Evolutionary conservation across 2,329 filamentous ascomycete species (phyloP).

Genomic region (Aureobasidium sp.): DNA sequence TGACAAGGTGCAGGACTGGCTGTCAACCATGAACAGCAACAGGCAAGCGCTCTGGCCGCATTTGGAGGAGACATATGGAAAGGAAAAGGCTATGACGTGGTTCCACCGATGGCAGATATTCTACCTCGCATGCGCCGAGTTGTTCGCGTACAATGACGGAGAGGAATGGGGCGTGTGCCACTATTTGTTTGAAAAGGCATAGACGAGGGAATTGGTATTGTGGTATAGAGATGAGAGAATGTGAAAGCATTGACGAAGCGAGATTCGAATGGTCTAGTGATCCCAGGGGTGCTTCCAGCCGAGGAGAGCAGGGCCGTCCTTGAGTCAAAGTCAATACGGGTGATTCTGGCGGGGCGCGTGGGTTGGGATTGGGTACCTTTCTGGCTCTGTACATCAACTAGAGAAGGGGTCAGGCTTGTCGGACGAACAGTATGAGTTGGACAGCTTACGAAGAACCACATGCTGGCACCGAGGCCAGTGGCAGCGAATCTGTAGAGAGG

Average conservation of each 20-base stretch:
- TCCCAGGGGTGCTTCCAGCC: constrained; percentile 98
- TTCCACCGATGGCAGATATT: constrained; percentile 66
- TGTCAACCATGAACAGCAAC: constrained; percentile 50
- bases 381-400: constrained; percentile 85
- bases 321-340: constrained; percentile 44
- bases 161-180: constrained; percentile 62
- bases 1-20: constrained; percentile 45
- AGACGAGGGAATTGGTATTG: constrained; percentile 13
- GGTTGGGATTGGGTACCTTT: constrained; percentile 8
- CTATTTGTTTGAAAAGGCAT: constrained; percentile 55
- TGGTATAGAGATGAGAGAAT: constrained; percentile 1
- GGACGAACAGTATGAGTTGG: background rate
- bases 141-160: constrained; percentile 58
- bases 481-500: constrained; percentile 77
- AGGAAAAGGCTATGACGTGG: constrained; percentile 52
- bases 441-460: constrained; percentile 94
- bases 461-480: constrained; percentile 82
- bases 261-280: constrained; percentile 49
- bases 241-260: background rate
- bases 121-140: constrained; percentile 61
- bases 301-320: constrained; percentile 84
- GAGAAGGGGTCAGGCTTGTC: background rate
- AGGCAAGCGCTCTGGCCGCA: constrained; percentile 57
- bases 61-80: constrained; percentile 57
- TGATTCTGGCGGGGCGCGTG: background rate